Evolutionary conservation across 2,329 filamentous ascomycete genomes (phyloP), one percentile per base, ranked within the genome.

Genomic region (Thelonectria olida): DNA sequence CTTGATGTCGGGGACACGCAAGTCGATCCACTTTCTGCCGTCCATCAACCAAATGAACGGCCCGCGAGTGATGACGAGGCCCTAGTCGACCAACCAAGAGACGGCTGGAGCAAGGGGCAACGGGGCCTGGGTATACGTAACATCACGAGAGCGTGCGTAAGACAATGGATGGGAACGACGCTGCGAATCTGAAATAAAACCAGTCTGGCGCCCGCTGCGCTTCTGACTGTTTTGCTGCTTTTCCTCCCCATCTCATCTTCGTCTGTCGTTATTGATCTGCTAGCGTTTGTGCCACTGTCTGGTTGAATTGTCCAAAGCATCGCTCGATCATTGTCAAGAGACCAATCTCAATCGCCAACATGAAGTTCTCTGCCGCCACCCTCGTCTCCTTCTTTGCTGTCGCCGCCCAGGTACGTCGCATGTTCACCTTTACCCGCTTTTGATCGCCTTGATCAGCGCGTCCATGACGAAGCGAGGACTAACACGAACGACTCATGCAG

Each of bases 141-240:
- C 44, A 50, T 54, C 44, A 54, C 28, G 57, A 59, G 50, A 60
- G 50, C 44, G 28, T 54, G 36, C 42, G 51, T 45, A 38, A 50
- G 44, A 44, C 28, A 22, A n/a, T n/a, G n/a, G n/a, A n/a, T n/a
- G n/a, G n/a, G 31, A 15, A 36, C 34, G 36, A 49, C 22, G 12
- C 44, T 41, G 36, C 6, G 17, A 34, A 20, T n/a, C 22, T 17
- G 12, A 38, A 49, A 48, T 45, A 54, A 25, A 53, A 60, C 42
- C n/a, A 17, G 20, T 36, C n/a, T 50, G 27, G 6, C 7, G 13
- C 17, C n/a, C 44, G 22, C 25, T 34, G 20, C n/a, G 10, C 25
- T 39, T 15, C 19, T 7, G 5, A 19, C 19, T 23, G 8, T 25
- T 22, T 54, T 44, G 20, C 38, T 31, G 4, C 7, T 22, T 27